Percentiles rank a stretch among this genome's conserved stretches.
phyloP scores from a whole-genome alignment of 2,329 filamentous ascomycete species.

The Colletotrichum aenigma region DNA sequence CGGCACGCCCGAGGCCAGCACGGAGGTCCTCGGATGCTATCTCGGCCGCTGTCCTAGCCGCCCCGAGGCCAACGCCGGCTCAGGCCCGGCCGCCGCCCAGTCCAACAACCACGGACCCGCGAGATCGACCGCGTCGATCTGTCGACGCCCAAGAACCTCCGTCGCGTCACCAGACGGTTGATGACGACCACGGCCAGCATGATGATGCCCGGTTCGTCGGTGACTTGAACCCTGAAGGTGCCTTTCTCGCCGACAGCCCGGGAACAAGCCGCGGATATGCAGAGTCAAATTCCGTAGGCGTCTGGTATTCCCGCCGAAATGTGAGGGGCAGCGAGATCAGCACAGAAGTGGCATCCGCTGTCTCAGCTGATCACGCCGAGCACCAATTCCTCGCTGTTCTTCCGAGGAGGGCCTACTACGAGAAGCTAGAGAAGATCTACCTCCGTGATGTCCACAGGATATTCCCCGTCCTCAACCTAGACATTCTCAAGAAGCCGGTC shows the following conservation, averaged over 20 bases:
- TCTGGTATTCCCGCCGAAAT: slow-evolving; percentile 17
- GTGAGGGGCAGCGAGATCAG: not conserved
- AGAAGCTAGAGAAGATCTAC: slow-evolving; percentile 22
- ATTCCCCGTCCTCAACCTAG: slow-evolving; percentile 23
- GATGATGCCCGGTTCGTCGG: slow-evolving; percentile 23
- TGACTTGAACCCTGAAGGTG: slow-evolving; percentile 26
- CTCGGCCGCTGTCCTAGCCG: not conserved
- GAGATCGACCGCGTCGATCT: not conserved
- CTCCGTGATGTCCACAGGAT: slow-evolving; percentile 21
- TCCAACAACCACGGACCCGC: not conserved
- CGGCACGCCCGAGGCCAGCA: not conserved
- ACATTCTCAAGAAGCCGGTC: slow-evolving; percentile 21
- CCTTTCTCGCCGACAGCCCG: slow-evolving; percentile 24
- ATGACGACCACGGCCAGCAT: slow-evolving; percentile 14
- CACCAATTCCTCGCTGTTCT: slow-evolving; percentile 12
- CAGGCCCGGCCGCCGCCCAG: not conserved
- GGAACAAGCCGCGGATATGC: slow-evolving; percentile 9
- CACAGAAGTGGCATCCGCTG: not conserved
- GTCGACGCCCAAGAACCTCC: not conserved
- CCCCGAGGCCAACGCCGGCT: not conserved
- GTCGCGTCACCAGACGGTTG: not conserved
- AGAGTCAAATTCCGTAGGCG: slow-evolving; percentile 14
- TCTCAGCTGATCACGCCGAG: not conserved
- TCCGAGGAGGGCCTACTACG: slow-evolving; percentile 8
- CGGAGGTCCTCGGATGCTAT: not conserved